Base-by-base conservation (phyloP, 441 rosid species). In the Corymbia citriodora region DNA sequence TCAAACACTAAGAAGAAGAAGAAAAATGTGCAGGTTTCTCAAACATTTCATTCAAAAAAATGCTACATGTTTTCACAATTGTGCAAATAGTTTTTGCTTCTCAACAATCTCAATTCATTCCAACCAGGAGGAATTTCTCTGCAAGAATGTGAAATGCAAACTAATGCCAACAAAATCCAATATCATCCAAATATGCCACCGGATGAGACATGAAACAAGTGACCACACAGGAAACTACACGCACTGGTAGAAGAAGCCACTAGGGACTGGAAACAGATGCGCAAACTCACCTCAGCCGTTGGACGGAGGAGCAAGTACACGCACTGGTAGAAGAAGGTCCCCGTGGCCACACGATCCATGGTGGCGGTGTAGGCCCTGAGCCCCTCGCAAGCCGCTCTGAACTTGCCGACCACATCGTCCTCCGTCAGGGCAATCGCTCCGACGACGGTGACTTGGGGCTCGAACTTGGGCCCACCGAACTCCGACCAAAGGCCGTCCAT, bases 381-480 rank as follows among this genome's bases (percentile, higher is more conserved):
- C 29, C 96, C 96, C n/a, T 93, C 92, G 89, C 97, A 96, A 63
- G 97, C 96, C 4, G 96, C 89, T 82, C 92, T 91, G 90, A 97
- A 96, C 96, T 91, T 94, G 89, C 90, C 90, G 90, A 94, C 55
- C 0, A 99, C 99, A 29, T 94, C 99, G 7, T 93, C 96, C 90
- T 92, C 94, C 72, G 99, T 94, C 91, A 96, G 93, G 45, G 90
- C 90, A 68, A 93, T 90, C 29, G 96, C 94, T 27, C 94, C 97
- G 65, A 92, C 98, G n/a, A 96, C 98, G 68, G 99, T 98, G 53
- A 96, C 94, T 89, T 98, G 99, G 29, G 99, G 97, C 91, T 94
- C 94, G 92, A 96, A 96, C 91, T 90, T 92, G 5, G 99, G 98
- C 23, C 99, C 99, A 15, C 94, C 91, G 93, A 95, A 97, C 91